A percentile compares a stretch with the other conserved stretches of the same genome.
phyloP scores from a whole-genome alignment of 257 asterid genomes.

The Solanum clarkiae region DNA sequence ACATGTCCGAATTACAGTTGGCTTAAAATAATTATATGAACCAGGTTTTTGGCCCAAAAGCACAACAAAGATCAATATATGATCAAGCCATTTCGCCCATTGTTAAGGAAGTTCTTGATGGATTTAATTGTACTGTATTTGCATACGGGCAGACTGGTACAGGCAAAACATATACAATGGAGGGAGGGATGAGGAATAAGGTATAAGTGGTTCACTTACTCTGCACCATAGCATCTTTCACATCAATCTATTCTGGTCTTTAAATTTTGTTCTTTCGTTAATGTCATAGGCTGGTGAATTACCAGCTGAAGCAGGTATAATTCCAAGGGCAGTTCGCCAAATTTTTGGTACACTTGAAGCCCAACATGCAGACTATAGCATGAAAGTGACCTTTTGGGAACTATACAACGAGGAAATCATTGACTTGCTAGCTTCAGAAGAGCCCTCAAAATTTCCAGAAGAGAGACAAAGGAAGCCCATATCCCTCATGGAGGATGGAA shows the following conservation, averaged over 20 bases:
- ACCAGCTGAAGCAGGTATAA: slow-evolving; percentile 75
- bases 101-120: slow-evolving; percentile 69
- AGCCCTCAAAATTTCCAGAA: slow-evolving; percentile 31
- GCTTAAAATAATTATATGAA: neutral
- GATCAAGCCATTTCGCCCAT: slow-evolving; percentile 79
- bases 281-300: slow-evolving; percentile 59
- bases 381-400: slow-evolving; percentile 81
- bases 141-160: slow-evolving; percentile 87
- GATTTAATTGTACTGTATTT: slow-evolving; percentile 75
- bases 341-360: slow-evolving; percentile 77
- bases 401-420: slow-evolving; percentile 77
- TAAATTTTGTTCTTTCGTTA: neutral
- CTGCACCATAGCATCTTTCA: neutral
- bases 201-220: slow-evolving; percentile 7
- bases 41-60: slow-evolving; percentile 78
- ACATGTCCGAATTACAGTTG: neutral
- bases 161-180: slow-evolving; percentile 78
- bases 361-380: slow-evolving; percentile 63
- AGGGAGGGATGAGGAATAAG: slow-evolving; percentile 77
- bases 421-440: slow-evolving; percentile 60
- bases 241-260: neutral
- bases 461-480: slow-evolving; percentile 50
- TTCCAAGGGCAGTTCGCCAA: slow-evolving; percentile 81
- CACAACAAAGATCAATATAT: slow-evolving; percentile 70
- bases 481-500: slow-evolving; percentile 77